phyloP scores from a whole-genome alignment of 805 yeast genomes.

The Starmerella scarabaei region DNA sequence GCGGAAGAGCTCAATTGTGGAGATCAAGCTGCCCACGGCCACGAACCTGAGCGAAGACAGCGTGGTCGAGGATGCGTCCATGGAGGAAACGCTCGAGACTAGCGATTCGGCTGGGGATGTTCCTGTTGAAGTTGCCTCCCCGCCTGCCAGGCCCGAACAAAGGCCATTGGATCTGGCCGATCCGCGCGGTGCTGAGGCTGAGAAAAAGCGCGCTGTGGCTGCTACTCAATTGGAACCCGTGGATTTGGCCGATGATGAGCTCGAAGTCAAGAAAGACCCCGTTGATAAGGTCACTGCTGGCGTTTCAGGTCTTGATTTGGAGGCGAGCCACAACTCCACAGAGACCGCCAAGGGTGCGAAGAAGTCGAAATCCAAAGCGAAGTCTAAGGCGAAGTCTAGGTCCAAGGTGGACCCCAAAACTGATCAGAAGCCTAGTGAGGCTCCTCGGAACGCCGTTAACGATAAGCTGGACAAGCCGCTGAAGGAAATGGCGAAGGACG shows the following conservation, averaged over 20 bases:
- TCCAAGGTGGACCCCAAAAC: too few species aligned
- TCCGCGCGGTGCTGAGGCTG: neutral
- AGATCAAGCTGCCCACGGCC: neutral
- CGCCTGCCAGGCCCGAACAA: neutral
- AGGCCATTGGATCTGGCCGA: neutral
- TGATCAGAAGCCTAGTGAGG: neutral
- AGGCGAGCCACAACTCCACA: too few species aligned
- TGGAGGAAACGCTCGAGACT: neutral
- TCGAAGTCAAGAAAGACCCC: neutral
- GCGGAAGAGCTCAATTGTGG: neutral
- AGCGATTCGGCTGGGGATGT: neutral
- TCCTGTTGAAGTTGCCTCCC: neutral
- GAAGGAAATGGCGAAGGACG: too few species aligned
- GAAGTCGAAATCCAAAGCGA: neutral
- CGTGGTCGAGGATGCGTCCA: neutral
- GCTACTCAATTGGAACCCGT: neutral
- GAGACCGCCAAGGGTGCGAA: neutral
- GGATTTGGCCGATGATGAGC: neutral
- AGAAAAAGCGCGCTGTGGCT: neutral
- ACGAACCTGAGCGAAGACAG: neutral
- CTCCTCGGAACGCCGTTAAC: too few species aligned
- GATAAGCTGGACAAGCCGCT: too few species aligned
- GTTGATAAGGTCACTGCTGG: too few species aligned
- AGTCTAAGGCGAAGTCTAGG: slow-evolving; percentile 5
- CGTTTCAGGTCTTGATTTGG: too few species aligned